Percentiles rank a stretch among this genome's conserved stretches.
Evolutionary conservation across 1,139 yeast genomes (phyloP).

Genomic region (Kurtzmaniella quercitrusa): DNA sequence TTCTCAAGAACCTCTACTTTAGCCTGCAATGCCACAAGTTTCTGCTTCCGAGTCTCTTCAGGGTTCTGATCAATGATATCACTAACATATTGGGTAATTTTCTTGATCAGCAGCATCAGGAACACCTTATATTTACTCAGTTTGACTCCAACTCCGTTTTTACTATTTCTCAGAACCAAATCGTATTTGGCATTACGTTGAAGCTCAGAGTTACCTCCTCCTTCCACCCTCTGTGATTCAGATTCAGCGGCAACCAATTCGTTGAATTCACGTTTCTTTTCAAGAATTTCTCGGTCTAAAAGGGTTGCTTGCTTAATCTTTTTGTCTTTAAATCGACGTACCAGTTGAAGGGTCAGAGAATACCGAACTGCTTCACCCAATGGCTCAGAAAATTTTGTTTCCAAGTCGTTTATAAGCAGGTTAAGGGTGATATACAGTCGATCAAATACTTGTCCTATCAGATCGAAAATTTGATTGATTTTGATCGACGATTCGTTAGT

Average conservation of each 20-base stretch:
- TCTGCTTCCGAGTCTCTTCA: constrained; percentile 57
- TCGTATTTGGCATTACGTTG: constrained; percentile 28
- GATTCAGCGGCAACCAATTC: constrained; percentile 38
- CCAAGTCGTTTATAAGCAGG: constrained; percentile 61
- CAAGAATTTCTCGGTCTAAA: constrained; percentile 50
- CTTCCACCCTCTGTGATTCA: constrained; percentile 36
- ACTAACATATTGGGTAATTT: constrained; percentile 58
- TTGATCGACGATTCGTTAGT: constrained; percentile 18
- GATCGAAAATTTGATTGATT: constrained; percentile 48
- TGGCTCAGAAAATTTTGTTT: constrained; percentile 78
- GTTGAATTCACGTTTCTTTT: constrained; percentile 40
- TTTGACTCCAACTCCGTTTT: constrained; percentile 7
- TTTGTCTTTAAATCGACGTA: constrained; percentile 64
- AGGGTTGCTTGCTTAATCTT: constrained; percentile 66
- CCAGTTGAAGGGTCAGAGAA: constrained; percentile 61
- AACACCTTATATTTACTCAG: constrained; percentile 18
- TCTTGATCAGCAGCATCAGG: constrained; percentile 37
- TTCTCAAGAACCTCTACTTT: constrained; percentile 52
- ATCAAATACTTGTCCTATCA: constrained; percentile 78
- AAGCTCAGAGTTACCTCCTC: constrained; percentile 24
- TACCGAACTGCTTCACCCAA: constrained; percentile 78
- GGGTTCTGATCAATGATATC: constrained; percentile 73
- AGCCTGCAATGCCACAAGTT: constrained; percentile 45
- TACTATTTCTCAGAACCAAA: constrained; percentile 12
- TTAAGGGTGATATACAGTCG: constrained; percentile 65